phyloP scores from a whole-genome alignment of 2,329 filamentous ascomycete genomes.

The Sarocladium brachiariae region DNA sequence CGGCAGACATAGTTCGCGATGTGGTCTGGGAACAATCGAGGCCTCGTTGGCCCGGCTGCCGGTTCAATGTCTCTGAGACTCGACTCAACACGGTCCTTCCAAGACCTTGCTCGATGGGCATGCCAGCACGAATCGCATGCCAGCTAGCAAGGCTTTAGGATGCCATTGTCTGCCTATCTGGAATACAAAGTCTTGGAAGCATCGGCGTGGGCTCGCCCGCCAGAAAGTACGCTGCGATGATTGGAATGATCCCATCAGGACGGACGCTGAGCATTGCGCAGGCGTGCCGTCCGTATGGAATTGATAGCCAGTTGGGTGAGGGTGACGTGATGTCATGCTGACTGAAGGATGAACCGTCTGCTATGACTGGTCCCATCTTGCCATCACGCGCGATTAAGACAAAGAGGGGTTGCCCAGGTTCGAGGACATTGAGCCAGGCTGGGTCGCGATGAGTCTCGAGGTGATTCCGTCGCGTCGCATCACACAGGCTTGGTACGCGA shows the following conservation, averaged over 20 bases:
- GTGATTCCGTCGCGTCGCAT: no score
- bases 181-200: background rate
- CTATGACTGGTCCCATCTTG: background rate
- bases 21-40: no score
- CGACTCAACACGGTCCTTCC: background rate
- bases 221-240: background rate
- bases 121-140: background rate
- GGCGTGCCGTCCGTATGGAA: background rate
- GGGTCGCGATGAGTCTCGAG: no score
- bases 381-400: background rate
- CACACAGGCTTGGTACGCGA: no score
- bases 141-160: no score
- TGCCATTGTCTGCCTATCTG: background rate
- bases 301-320: background rate
- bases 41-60: background rate
- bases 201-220: background rate
- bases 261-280: background rate
- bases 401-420: no score
- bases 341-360: background rate
- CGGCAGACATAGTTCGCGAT: no score
- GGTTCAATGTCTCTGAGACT: no score
- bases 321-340: conserved; percentile 4
- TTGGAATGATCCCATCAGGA: background rate
- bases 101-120: background rate
- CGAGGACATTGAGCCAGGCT: no score